Base-by-base conservation (phyloP, 23 red algal species). In the Gracilaria domingensis region DNA sequence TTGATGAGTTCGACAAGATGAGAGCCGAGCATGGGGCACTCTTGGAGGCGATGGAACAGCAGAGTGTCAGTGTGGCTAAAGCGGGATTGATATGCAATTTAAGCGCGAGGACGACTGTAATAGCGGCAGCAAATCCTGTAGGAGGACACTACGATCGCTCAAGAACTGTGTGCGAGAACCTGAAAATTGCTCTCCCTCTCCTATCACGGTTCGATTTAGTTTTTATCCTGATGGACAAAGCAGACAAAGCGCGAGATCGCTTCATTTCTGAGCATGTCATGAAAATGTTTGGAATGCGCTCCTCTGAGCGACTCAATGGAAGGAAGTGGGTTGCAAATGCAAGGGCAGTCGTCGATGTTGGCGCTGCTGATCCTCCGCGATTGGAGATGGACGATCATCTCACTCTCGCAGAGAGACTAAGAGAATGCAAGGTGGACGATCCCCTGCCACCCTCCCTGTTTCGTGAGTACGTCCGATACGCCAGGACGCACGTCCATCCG, bases 1-100 rank as follows among this genome's bases (percentile, higher is more conserved):
- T 99, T 47, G 97, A 99, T 86, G 97, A 99, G 58, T 99, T 99
- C 80, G 97, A 99, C 54, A 99, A 99, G 69, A 99, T 99, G 97
- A 40, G 86, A 65, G 93, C 92, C 44, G 97, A 99, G 67, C 91
- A 96, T 55, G 86, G 89, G 60, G 93, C 94, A 38, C 87, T 99
- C 24, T 80, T 99, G 45, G 97, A 99, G 75, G 93, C 90, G 24
- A 99, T 99, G 97, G 97, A 99, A 85, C 97, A 99, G 84, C 97
- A 99, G 50, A 95, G 91, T 74, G 94, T 99, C 14, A 94, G 89
- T 49, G 92, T 99, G 4, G 97, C 97, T 25, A 99, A 99, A 49
- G 97, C 97, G 8, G 97, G 97, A 34, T 87, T 99, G 24, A 48
- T 99, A 17, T 94, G 94, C 62, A 99, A 91, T 37, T 86, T 99